Conservation (phyloP, 2,329 filamentous ascomycete species). For the Talaromyces sp. region DNA sequence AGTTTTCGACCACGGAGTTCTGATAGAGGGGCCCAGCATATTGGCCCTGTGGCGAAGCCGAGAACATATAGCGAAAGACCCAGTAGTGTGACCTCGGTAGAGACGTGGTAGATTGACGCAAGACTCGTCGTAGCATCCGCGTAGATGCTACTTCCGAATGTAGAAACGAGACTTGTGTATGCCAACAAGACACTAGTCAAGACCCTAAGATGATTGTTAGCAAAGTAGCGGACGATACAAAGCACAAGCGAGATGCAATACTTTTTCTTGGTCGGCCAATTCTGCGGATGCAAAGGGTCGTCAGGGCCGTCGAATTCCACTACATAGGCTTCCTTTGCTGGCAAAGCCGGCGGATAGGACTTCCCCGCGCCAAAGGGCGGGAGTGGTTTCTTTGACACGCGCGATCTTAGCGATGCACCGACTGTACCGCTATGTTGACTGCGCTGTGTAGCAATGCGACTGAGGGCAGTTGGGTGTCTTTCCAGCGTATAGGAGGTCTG, state of each 20-base stretch:
- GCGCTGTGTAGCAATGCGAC: conserved; percentile 40
- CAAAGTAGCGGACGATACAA: conserved; percentile 5
- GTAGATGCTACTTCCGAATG: conserved; percentile 64
- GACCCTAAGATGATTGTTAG: conserved; percentile 22
- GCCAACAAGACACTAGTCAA: conserved; percentile 29
- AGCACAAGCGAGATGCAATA: conserved; percentile 35
- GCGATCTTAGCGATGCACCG: conserved; percentile 32
- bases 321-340: conserved; percentile 57
- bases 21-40: conserved; percentile 52
- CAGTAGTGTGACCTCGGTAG: conserved; percentile 38
- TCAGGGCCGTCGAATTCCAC: conserved; percentile 76
- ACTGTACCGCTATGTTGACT: conserved; percentile 44
- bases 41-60: conserved; percentile 48
- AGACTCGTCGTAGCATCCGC: conserved; percentile 61
- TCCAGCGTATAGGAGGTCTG: conserved; percentile 37
- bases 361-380: conserved; percentile 53
- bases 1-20: conserved; percentile 50
- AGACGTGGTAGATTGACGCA: conserved; percentile 57
- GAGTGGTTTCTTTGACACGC: conserved; percentile 31
- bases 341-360: conserved; percentile 53
- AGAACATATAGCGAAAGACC: conserved; percentile 44
- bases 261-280: conserved; percentile 80
- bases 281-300: conserved; percentile 81
- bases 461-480: conserved; percentile 37
- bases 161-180: conserved; percentile 53